Base-by-base conservation (phyloP, 2,329 filamentous ascomycete genomes). In the Trichophaea hybrida region DNA sequence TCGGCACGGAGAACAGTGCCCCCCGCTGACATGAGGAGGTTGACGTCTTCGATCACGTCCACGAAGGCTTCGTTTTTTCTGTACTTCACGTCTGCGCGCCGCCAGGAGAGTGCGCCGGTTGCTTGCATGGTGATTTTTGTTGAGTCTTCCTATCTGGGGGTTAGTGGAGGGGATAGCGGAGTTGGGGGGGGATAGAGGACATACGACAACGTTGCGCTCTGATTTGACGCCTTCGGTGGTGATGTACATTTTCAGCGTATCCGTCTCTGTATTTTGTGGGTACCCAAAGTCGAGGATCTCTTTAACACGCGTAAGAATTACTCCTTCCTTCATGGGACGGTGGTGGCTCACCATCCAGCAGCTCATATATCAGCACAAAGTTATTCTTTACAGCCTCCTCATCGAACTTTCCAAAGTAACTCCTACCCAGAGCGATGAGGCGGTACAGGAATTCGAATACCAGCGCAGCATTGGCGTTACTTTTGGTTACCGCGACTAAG, bases 371-470 rank as follows among this genome's bases (percentile, higher is more conserved):
- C 67, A 98, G 78, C 65, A 98, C 93, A 75, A 98, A 98, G 77
- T 98, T 98, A 76, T 96, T 97, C 84, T 98, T 98, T 69, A 98
- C 91, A 59, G 93, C 90, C 75, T 98, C 93, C 78, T 98, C 93
- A 71, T 98, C 93, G 71, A 98, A 95, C 74, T 97, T 97, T 71
- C 87, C 91, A 78, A 98, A 98, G 75, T 98, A 98, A 60, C 89
- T 88, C 75, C 87, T 89, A 46, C 93, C 93, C 65, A 98, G 77
- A 70, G 85, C 81, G 66, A 96, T 87, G 70, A 98, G 76, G 68
- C 90, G 83, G 76, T 97, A 97, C 63, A 98, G 77, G 71, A 98
- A 98, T 76, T 98, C 93, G 71, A 98, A 98, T 31, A 98, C 88
- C 59, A 98, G 80, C 46, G 94, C 94, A 10, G 90, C 90, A 80